Evolutionary conservation across 1,284 basidiomycete genomes (phyloP).

Genomic region (Tilletia horrida): DNA sequence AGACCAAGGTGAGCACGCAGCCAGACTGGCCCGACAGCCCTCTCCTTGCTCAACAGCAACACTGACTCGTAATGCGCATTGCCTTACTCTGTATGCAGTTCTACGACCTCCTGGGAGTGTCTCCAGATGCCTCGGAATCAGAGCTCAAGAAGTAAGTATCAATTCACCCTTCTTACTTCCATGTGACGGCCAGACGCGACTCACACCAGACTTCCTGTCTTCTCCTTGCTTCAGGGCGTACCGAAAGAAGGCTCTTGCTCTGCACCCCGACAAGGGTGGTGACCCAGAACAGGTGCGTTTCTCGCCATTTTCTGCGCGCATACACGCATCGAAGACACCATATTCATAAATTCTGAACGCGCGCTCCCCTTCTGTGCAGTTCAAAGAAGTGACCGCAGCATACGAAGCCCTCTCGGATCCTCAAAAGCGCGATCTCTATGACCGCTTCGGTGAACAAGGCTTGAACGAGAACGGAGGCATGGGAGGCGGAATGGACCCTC

Average conservation of each 20-base stretch:
- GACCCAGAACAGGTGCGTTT: slow-evolving; percentile 66
- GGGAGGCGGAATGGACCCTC: slow-evolving; percentile 86
- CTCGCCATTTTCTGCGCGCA: no score
- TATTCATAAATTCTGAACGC: no score
- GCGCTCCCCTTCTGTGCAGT: slow-evolving; percentile 57
- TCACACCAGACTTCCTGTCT: slow-evolving; percentile 11
- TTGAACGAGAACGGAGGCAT: slow-evolving; percentile 66
- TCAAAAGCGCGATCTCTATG: slow-evolving; percentile 71
- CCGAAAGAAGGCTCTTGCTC: slow-evolving; percentile 49
- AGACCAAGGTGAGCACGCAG: slow-evolving; percentile 14
- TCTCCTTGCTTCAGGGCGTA: slow-evolving; percentile 27
- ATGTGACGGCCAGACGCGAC: neutral
- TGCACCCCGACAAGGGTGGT: slow-evolving; percentile 93
- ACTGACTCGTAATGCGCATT: no score
- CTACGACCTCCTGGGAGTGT: slow-evolving; percentile 53
- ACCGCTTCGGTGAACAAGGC: slow-evolving; percentile 89
- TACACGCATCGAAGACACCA: no score
- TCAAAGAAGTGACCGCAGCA: slow-evolving; percentile 96
- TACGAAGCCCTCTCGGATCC: slow-evolving; percentile 92
- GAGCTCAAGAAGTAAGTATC: slow-evolving; percentile 53
- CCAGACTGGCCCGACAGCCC: no score
- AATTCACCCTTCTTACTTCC: no score
- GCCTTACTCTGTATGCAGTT: slow-evolving; percentile 29
- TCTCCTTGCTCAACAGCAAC: no score
- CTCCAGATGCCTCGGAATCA: slow-evolving; percentile 38